Evolutionary conservation across 2,329 filamentous ascomycete species (phyloP).

Genomic region (Colletotrichum chrysophilum): DNA sequence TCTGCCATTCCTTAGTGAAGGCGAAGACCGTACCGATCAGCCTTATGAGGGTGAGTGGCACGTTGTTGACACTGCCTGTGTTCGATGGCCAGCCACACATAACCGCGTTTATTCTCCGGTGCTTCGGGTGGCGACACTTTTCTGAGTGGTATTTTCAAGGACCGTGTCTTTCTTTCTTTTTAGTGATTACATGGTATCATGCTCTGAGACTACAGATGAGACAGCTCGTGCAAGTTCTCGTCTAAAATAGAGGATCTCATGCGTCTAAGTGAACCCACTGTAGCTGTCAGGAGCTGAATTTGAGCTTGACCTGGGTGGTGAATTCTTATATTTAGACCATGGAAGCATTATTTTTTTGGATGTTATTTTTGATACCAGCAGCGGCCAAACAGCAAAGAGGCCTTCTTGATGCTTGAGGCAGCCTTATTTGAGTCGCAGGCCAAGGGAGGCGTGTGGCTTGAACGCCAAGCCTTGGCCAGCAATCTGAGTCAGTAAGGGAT

Average conservation of each 20-base stretch:
- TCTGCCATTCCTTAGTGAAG: neutral
- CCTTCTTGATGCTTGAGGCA: accelerated
- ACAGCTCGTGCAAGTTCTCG: accelerated
- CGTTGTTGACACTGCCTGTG: accelerated
- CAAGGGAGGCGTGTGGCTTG: neutral
- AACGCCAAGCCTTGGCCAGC: neutral
- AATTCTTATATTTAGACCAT: accelerated
- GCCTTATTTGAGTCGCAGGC: neutral
- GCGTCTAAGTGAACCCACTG: neutral
- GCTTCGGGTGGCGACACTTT: neutral
- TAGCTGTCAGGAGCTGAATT: neutral
- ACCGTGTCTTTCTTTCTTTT: neutral
- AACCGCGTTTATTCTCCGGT: neutral
- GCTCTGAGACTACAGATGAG: accelerated
- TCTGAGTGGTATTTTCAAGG: neutral
- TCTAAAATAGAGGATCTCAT: accelerated
- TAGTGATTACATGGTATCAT: accelerated
- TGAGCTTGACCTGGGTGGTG: neutral
- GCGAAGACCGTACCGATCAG: neutral
- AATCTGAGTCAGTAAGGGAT: neutral
- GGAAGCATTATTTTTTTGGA: neutral
- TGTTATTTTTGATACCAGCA: neutral
- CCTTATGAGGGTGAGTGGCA: accelerated
- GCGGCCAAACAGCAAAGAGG: no score
- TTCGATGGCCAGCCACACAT: neutral